Evolutionary conservation across 2,329 filamentous ascomycete genomes (phyloP).

Genomic region (Microascus cirrosus): DNA sequence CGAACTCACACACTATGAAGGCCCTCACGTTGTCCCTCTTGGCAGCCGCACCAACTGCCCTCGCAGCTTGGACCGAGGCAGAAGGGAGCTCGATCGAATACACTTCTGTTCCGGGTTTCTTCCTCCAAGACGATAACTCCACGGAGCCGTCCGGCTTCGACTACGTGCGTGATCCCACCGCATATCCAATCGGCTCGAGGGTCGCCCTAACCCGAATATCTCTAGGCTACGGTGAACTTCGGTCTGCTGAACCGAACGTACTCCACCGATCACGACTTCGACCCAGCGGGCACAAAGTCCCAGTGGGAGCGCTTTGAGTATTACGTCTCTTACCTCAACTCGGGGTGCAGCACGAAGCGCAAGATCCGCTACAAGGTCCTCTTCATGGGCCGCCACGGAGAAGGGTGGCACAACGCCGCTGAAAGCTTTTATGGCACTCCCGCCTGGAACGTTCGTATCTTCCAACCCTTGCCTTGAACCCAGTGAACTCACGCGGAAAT

Average conservation of each 20-base stretch:
- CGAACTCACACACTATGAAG: not conserved
- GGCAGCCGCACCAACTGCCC: constrained; percentile 4
- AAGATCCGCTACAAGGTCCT: constrained; percentile 53
- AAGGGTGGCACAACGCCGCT: constrained; percentile 54
- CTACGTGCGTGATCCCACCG: constrained; percentile 40
- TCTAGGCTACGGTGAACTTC: constrained; percentile 48
- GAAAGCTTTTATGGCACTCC: constrained; percentile 57
- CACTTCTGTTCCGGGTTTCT: constrained; percentile 49
- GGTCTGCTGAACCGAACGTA: constrained; percentile 55
- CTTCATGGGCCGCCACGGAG: constrained; percentile 58
- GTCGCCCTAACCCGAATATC: constrained; percentile 5
- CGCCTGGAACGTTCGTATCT: constrained; percentile 51
- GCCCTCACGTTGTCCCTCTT: not conserved
- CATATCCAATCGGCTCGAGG: not conserved
- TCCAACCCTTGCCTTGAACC: not conserved
- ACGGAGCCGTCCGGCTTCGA: constrained; percentile 49
- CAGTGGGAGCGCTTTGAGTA: constrained; percentile 55
- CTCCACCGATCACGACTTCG: constrained; percentile 35
- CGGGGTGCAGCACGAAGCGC: constrained; percentile 18
- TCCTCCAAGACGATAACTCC: constrained; percentile 48
- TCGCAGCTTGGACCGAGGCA: constrained; percentile 19
- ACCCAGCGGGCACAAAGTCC: constrained; percentile 29
- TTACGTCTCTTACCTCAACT: constrained; percentile 45
- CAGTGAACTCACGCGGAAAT: not conserved
- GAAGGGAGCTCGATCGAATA: constrained; percentile 40